Percentiles rank a stretch among this genome's conserved stretches.
These are phyloP conservation scores for Fusarium sp. DNA, from an alignment of 2,329 filamentous ascomycete genomes.

Conservation along the genomic window DNA sequence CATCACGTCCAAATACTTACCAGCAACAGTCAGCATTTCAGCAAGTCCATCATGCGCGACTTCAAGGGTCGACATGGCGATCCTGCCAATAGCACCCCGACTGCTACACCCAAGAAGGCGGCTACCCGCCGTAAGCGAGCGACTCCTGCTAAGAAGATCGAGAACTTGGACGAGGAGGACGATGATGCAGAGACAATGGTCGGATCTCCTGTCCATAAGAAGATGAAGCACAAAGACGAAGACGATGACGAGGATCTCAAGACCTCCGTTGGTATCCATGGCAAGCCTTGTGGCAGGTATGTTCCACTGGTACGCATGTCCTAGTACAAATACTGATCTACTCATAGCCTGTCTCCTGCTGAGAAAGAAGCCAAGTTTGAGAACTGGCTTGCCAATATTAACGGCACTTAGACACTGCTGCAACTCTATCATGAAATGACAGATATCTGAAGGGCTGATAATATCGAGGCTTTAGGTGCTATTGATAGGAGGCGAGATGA, in stretches of 20 bases:
- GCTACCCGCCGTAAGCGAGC: constrained; percentile 29
- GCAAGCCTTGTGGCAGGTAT: constrained; percentile 34
- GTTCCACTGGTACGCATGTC: background rate
- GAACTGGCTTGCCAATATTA: constrained; percentile 13
- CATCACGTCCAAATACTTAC: background rate
- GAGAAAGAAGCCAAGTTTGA: constrained; percentile 13
- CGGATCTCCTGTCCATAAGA: constrained; percentile 40
- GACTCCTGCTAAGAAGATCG: constrained; percentile 29
- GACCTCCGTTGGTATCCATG: background rate
- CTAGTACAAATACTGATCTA: background rate
- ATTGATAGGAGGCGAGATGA: background rate
- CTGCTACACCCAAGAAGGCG: constrained; percentile 32
- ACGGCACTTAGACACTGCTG: background rate
- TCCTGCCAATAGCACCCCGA: background rate
- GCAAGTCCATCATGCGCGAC: constrained; percentile 50
- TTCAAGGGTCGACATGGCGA: constrained; percentile 45
- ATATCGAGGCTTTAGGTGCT: background rate
- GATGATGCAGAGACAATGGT: constrained; percentile 13
- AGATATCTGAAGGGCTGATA: background rate
- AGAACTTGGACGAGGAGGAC: constrained; percentile 21
- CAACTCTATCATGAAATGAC: background rate
- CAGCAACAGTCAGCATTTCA: constrained; percentile 50
- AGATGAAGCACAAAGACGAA: constrained; percentile 44
- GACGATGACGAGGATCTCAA: constrained; percentile 32
- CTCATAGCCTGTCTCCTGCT: constrained; percentile 21